Evolutionary conservation across 2,329 filamentous ascomycete species (phyloP).

Genomic region (Aspergillus quadricinctus): DNA sequence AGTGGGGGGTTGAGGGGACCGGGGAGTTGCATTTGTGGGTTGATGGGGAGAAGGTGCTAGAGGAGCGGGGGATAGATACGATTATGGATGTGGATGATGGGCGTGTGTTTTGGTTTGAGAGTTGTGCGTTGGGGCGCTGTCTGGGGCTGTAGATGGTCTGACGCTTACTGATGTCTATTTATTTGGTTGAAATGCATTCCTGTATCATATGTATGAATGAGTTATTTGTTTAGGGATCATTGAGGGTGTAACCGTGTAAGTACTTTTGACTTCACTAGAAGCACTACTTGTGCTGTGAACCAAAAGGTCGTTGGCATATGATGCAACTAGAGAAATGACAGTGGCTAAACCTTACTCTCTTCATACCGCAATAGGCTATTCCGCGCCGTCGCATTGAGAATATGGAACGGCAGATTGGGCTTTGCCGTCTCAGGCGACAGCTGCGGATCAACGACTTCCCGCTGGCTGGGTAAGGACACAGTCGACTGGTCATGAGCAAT

Average conservation of each 20-base stretch:
- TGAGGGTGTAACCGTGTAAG: too few species aligned
- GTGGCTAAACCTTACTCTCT: background rate
- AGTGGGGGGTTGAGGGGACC: background rate
- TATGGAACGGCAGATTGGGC: background rate
- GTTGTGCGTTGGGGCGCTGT: background rate
- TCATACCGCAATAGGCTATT: background rate
- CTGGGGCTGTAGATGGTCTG: background rate
- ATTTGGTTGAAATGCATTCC: background rate
- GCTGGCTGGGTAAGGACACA: background rate
- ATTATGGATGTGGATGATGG: background rate
- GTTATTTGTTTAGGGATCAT: too few species aligned
- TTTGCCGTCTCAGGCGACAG: background rate
- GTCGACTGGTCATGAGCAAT: background rate
- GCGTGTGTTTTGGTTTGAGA: background rate
- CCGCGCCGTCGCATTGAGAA: background rate
- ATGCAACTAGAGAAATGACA: too few species aligned
- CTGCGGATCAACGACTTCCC: background rate
- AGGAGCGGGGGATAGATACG: background rate
- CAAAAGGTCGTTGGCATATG: too few species aligned
- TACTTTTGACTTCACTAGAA: background rate
- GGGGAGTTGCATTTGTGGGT: background rate
- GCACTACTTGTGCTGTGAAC: background rate
- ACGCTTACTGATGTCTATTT: too few species aligned
- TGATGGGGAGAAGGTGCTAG: background rate
- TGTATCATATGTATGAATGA: background rate